Base-by-base conservation (phyloP, 192 early-diverging fungal species). In the Coemansia asiatica region DNA sequence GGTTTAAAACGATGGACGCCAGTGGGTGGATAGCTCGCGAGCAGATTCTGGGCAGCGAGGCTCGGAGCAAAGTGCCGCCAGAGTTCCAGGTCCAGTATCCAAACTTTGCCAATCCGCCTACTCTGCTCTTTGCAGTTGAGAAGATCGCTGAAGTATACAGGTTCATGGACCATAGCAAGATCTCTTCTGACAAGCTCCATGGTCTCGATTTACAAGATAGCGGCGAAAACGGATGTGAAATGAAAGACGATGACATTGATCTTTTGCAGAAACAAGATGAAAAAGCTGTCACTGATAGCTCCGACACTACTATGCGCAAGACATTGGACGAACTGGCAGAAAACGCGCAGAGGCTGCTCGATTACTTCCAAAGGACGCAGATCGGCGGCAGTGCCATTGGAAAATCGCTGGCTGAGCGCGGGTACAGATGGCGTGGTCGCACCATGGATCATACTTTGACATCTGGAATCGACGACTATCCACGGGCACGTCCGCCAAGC, bases 81-180 rank as follows among this genome's bases (percentile, higher is more conserved):
- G 91, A 96, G 83, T 98, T 98, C 79, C 94, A 95, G 63, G 90
- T 87, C 8, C 95, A 98, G 71, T 94, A 91, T 64, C 89, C 93
- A 4, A 87, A 94, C 60, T 93, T 91, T 74, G 95, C 91, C 40
- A 98, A 98, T 66, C 95, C 95, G 7, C 95, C 95, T 0, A 95
- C 93, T 4, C 72, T 95, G 19, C 72, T 92, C 56, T 84, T 92
- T 61, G 83, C 88, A 8, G 82, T 94, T 16, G 83, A 85, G 60
- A 76, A 80, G 22, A 89, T 87, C 64, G 61, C 92, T n/a, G 85
- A 91, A 22, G 81, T 89, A 18, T 53, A 84, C 6, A 66, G 74
- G 16, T 75, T 74, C 22, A 19, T 28, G 6, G 38, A 54, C 9
- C 19, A 56, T 22, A 50, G 21, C 31, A 56, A 63, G 19, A 4